Conservation (phyloP, 2,329 filamentous ascomycete species). For the Exophiala viscosa region DNA sequence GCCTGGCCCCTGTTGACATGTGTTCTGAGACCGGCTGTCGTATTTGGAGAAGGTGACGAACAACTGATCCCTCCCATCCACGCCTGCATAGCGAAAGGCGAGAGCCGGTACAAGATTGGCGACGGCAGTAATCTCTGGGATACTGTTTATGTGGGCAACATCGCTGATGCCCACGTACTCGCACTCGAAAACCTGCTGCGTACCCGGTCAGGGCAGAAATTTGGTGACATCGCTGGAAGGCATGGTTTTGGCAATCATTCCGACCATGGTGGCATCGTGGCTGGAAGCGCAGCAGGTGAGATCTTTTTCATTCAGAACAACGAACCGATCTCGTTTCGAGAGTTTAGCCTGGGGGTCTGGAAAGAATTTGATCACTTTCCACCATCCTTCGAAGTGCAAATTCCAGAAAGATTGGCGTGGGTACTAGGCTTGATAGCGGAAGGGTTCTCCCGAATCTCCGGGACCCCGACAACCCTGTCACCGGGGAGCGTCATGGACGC, state of each 20-base stretch:
- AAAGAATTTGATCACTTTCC: constrained; percentile 49
- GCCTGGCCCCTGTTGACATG: constrained; percentile 34
- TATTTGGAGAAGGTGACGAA: constrained; percentile 43
- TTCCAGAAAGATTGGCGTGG: constrained; percentile 50
- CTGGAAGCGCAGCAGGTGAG: constrained; percentile 38
- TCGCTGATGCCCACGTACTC: constrained; percentile 45
- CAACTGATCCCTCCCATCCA: constrained; percentile 43
- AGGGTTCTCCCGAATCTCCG: constrained; percentile 45
- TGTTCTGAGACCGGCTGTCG: constrained; percentile 42
- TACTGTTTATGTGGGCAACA: constrained; percentile 42
- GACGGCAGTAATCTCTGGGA: constrained; percentile 44
- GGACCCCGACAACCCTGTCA: constrained; percentile 46
- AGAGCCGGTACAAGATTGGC: constrained; percentile 43
- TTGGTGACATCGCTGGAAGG: neutral
- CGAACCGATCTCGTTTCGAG: constrained; percentile 43
- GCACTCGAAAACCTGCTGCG: constrained; percentile 42
- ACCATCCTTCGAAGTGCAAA: constrained; percentile 46
- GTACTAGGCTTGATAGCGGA: constrained; percentile 47
- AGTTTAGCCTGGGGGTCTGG: constrained; percentile 45
- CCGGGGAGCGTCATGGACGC: constrained; percentile 55
- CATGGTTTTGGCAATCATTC: neutral
- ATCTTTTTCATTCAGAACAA: constrained; percentile 48
- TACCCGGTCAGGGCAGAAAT: constrained; percentile 26
- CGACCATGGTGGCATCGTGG: neutral
- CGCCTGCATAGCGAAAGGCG: constrained; percentile 41